These are phyloP conservation scores for Debaryomyces coudertii DNA, from an alignment of 1,139 yeast genomes.

Conservation along the genomic window DNA sequence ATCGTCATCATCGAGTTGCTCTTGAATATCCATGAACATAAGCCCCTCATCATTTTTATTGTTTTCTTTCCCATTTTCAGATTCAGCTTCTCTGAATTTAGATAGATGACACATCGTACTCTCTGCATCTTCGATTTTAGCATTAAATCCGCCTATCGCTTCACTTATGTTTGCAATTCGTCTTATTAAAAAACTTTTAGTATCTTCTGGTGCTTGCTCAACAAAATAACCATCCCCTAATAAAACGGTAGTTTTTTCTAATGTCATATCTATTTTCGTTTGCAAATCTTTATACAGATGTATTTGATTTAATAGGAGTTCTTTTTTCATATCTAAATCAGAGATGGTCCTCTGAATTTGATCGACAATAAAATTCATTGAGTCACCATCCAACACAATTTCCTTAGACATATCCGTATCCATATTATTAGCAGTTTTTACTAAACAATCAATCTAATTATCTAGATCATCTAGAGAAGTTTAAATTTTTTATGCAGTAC, in stretches of 20 bases:
- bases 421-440: background rate
- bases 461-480: background rate
- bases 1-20: constrained; percentile 82
- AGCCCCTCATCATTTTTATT: constrained; percentile 46
- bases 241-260: constrained; percentile 40
- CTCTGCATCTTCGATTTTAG: constrained; percentile 49
- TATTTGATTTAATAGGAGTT: constrained; percentile 19
- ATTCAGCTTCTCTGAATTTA: constrained; percentile 24
- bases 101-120: constrained; percentile 36
- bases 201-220: constrained; percentile 47
- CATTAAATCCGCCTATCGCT: constrained; percentile 41
- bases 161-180: constrained; percentile 39
- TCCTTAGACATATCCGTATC: constrained; percentile 1
- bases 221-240: constrained; percentile 67
- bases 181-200: constrained; percentile 46
- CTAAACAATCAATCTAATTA: background rate
- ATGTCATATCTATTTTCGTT: constrained; percentile 11
- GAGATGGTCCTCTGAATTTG: constrained; percentile 21
- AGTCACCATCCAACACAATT: constrained; percentile 2
- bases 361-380: constrained; percentile 11
- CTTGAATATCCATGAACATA: constrained; percentile 80
- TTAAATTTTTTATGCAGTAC: background rate
- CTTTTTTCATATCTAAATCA: constrained; percentile 18
- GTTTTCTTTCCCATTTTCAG: constrained; percentile 21
- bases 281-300: constrained; percentile 15